These are phyloP conservation scores for Xylaria sp. DNA, from an alignment of 2,329 filamentous ascomycete genomes.

Conservation along the genomic window DNA sequence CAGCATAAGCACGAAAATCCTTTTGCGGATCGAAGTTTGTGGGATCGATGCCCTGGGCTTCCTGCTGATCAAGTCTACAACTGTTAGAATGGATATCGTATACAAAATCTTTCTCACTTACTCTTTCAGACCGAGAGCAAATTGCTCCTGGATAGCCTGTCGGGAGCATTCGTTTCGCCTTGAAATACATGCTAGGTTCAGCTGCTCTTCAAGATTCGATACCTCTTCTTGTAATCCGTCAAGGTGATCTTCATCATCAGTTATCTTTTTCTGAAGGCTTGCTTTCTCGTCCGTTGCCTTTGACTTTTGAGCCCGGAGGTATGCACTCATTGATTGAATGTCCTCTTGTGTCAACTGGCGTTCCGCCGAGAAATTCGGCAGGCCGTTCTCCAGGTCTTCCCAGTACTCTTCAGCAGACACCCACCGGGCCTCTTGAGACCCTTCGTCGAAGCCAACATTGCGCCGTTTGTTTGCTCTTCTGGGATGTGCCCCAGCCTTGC, in stretches of 20 bases:
- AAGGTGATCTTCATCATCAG: constrained; percentile 49
- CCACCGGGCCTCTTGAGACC: constrained; percentile 11
- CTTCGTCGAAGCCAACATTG: constrained; percentile 23
- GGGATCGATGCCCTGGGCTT: constrained; percentile 59
- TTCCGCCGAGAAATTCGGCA: constrained; percentile 41
- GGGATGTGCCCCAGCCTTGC: constrained; percentile 47
- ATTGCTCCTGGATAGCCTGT: constrained; percentile 63
- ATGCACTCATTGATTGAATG: constrained; percentile 30
- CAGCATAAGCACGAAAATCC: constrained; percentile 64
- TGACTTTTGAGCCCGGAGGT: constrained; percentile 22
- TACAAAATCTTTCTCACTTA: constrained; percentile 31
- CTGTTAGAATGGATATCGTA: background rate
- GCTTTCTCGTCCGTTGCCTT: constrained; percentile 18
- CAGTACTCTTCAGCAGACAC: constrained; percentile 30
- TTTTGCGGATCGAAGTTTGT: constrained; percentile 62
- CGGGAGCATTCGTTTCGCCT: constrained; percentile 65
- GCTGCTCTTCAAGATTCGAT: constrained; percentile 36
- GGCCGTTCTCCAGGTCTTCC: constrained; percentile 26
- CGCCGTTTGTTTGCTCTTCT: constrained; percentile 26
- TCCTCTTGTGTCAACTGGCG: constrained; percentile 29
- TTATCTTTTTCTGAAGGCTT: constrained; percentile 18
- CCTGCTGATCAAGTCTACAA: constrained; percentile 61
- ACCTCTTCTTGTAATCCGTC: constrained; percentile 42
- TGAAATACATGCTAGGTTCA: constrained; percentile 55
- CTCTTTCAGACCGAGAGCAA: constrained; percentile 66